phyloP scores from a whole-genome alignment of 495 filamentous ascomycete genomes.

The Aspergillus ostianus region DNA sequence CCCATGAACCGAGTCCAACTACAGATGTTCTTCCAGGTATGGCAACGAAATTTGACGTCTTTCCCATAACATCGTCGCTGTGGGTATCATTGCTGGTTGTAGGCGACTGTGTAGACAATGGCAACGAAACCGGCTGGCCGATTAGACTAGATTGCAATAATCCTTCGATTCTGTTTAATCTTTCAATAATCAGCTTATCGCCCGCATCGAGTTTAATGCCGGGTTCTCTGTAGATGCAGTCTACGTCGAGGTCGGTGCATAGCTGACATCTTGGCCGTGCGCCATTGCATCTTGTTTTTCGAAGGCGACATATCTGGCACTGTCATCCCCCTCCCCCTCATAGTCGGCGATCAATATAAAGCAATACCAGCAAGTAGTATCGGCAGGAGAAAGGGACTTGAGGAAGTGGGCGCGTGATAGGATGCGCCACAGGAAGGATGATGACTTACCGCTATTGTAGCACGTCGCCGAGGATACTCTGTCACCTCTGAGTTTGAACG shows the following conservation, averaged over 20 bases:
- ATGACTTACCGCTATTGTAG: conserved; percentile 66
- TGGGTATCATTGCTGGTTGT: conserved; percentile 69
- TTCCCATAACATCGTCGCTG: conserved; percentile 58
- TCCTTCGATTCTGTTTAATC: conserved; percentile 71
- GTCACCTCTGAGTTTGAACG: conserved; percentile 63
- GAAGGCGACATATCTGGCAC: conserved; percentile 82
- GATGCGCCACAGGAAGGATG: conserved; percentile 2
- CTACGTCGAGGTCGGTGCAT: conserved; percentile 76
- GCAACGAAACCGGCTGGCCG: conserved; percentile 47
- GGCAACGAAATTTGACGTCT: conserved; percentile 32
- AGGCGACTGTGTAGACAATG: conserved; percentile 57
- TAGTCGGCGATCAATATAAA: conserved; percentile 6
- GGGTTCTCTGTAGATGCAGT: conserved; percentile 81
- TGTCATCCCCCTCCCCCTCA: conserved; percentile 24
- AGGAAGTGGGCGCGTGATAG: neutral
- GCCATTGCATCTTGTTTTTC: conserved; percentile 84
- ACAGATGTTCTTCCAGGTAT: conserved; percentile 56
- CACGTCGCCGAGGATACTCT: conserved; percentile 67
- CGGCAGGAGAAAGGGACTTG: neutral
- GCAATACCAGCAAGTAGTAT: neutral
- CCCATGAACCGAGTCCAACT: conserved; percentile 72
- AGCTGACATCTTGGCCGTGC: conserved; percentile 79
- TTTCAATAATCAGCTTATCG: conserved; percentile 80
- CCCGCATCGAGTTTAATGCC: conserved; percentile 86
- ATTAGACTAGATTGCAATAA: conserved; percentile 66